Conservation (phyloP, 1,139 yeast genomes). For the Zhuliangozyma blackwelliae region DNA sequence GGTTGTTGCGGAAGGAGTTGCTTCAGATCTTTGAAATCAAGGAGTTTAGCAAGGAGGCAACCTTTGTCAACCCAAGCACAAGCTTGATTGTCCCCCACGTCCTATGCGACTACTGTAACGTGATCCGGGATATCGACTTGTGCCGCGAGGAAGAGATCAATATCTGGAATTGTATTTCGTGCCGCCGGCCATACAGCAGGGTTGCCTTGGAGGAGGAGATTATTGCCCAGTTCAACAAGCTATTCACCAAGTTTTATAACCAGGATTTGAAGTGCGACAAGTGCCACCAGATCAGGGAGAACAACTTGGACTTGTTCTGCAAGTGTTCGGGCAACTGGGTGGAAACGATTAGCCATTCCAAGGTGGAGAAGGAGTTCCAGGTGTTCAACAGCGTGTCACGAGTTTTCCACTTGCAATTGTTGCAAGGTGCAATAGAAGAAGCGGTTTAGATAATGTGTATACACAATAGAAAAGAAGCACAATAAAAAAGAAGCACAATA, state of each 20-base stretch:
- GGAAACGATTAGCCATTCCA: slow-evolving; percentile 48
- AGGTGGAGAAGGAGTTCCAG: slow-evolving; percentile 40
- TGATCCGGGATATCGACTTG: slow-evolving; percentile 71
- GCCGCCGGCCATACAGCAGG: slow-evolving; percentile 61
- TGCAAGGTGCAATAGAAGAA: slow-evolving; percentile 46
- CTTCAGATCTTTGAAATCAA: slow-evolving; percentile 69
- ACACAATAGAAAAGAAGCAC: too few species aligned
- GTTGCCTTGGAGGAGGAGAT: slow-evolving; percentile 75
- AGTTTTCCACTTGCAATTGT: slow-evolving; percentile 56
- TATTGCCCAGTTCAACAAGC: slow-evolving; percentile 56
- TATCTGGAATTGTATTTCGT: slow-evolving; percentile 67
- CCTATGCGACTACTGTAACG: slow-evolving; percentile 77
- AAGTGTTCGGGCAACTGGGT: slow-evolving; percentile 86
- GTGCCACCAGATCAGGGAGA: slow-evolving; percentile 65
- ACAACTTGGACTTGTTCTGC: slow-evolving; percentile 73
- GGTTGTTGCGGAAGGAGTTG: slow-evolving; percentile 71
- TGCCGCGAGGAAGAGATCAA: slow-evolving; percentile 58
- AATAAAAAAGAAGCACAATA: too few species aligned
- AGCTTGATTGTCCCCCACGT: slow-evolving; percentile 64
- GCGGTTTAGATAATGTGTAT: slow-evolving; percentile 2
- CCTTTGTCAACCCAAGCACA: slow-evolving; percentile 73
- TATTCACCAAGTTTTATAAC: slow-evolving; percentile 56
- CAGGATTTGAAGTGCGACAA: slow-evolving; percentile 83
- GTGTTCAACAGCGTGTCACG: slow-evolving; percentile 58
- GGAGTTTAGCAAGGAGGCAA: slow-evolving; percentile 78